Base-by-base conservation (phyloP, 2,329 filamentous ascomycete genomes). In the Aspergillus luchuensis region DNA sequence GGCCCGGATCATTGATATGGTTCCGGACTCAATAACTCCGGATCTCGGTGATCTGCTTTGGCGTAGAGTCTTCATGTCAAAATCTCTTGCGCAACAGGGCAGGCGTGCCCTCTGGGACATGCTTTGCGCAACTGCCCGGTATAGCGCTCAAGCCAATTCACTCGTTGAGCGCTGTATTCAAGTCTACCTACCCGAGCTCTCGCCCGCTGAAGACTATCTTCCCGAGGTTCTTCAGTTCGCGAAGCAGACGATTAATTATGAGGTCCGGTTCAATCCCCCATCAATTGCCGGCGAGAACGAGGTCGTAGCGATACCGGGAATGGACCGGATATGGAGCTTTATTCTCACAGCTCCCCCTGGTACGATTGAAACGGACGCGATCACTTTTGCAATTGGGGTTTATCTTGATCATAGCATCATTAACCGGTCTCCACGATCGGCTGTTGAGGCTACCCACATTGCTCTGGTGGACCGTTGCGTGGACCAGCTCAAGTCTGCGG, bases 311-410 rank as follows among this genome's bases (percentile, higher is more conserved):
- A 74, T 81, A 53, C 79, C 81, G 4, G 81, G 82, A 6, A 80
- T 81, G 63, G 90, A 95, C 67, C 84, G 92, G 59, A 79, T 97
- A n/a, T 97, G 93, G 93, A 86, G 87, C 23, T 86, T 97, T 67
- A 87, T 94, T 36, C 79, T 96, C 56, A 88, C 85, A 15, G 87
- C 90, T 1, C 86, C 87, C 5, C 80, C 85, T 39, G 79, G 84
- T 39, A 84, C 82, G 0, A 87, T 96, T 51, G 91, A 91, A 66
- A 82, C 84, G 19, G 78, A 82, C 56, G 89, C 91, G 1, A 92
- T 90, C 30, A 82, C 81, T 54, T 87, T 87, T 21, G 85, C 96
- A 3, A 91, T 92, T 23, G 84, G 88, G 23, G 82, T 92, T 11
- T 96, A 95, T 70, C 81, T 95, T 36, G 81, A 87, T 58, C 76